Base-by-base conservation (phyloP, 1,284 basidiomycete genomes). In the Apiotrichum siamense region DNA sequence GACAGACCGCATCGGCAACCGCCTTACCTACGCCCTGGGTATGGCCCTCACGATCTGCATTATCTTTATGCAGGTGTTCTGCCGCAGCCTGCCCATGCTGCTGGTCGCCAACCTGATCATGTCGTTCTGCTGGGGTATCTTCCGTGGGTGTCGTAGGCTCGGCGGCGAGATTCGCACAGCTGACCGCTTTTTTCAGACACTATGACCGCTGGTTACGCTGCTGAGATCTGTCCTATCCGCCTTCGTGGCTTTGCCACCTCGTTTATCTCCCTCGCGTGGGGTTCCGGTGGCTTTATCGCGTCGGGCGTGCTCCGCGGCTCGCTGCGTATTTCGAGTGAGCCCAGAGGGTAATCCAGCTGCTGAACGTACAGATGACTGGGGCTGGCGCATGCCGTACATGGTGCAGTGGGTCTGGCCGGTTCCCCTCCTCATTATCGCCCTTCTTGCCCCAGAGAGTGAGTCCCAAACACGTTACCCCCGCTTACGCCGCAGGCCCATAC, bases 231-330 rank as follows among this genome's bases (percentile, higher is more conserved):
- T 44, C 77, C 77, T 5, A 74, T 77, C 33, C 64, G 65, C 17
- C 70, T 78, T 7, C 76, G 77, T 21, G 72, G 67, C n/a, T 66
- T 72, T 60, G 63, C 76, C 17, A 74, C 76, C 27, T 70, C 71
- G 37, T 77, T 74, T 63, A 73, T 77, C 62, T 73, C 73, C 58
- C 63, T 76, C 27, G 75, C 74, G 62, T 77, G 76, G 76, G 77
- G 70, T 27, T 58, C 63, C 24, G 72, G 72, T 32, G 60, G 63
- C 17, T 60, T 73, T 42, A 56, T 78, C 49, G 64, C 70, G 21
- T 64, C 72, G 2, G 76, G 75, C 46, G 66, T 76, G 24, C 63
- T 74, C 7, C 64, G 64, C 26, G 74, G 63, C 37, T 54, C 64
- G n/a, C 57, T 71, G 39, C 45, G 44, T 47, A 63, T 64, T 33